Base-by-base conservation (phyloP, 2,329 filamentous ascomycete species). In the Septoria linicola region DNA sequence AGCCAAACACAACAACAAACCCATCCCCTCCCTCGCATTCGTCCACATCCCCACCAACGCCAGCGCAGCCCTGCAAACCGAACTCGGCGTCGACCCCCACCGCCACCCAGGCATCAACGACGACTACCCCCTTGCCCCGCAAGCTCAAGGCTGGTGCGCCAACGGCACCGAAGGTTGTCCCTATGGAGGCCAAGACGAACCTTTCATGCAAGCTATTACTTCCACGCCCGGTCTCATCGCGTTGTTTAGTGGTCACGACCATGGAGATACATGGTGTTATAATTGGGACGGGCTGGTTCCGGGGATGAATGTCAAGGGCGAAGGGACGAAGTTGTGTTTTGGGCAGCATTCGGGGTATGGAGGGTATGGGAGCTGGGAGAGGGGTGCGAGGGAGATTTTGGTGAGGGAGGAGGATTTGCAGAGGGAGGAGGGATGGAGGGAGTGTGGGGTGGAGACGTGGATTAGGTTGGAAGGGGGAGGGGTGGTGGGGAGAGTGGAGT, bases 201-300 rank as follows among this genome's bases (percentile, higher is more conserved):
- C 76, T 0, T 88, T 89, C 55, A 85, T 87, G 81, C 62, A 76
- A 49, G 82, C 82, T 0, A 61, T 88, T 2, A 69, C 77, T 0
- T 68, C 74, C 0, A 82, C 79, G 0, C 60, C 72, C 0, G 81
- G 82, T 0, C 58, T 87, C 11, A 75, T 82, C 37, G 80, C 72
- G 0, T 60, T 85, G 4, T 84, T 87, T 65, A 77, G 75, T 3
- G 85, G 83, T 0, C 85, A 89, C 55, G 83, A 87, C 57, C 85
- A 88, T 55, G 66, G 66, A 4, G 61, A 66, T 36, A 62, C 58
- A 2, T 69, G 66, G 67, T 68, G 67, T 49, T 65, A 61, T 51
- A 64, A 62, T 21, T 69, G 66, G 66, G 45, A 64, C 27, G 19
- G 35, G 8, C 45, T 48, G 7, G 44, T 67, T 0, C 59, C 62